Percentiles rank a stretch among this genome's conserved stretches.
Conservation (phyloP, 805 yeast genomes). For the Candida methanosorbosa region DNA sequence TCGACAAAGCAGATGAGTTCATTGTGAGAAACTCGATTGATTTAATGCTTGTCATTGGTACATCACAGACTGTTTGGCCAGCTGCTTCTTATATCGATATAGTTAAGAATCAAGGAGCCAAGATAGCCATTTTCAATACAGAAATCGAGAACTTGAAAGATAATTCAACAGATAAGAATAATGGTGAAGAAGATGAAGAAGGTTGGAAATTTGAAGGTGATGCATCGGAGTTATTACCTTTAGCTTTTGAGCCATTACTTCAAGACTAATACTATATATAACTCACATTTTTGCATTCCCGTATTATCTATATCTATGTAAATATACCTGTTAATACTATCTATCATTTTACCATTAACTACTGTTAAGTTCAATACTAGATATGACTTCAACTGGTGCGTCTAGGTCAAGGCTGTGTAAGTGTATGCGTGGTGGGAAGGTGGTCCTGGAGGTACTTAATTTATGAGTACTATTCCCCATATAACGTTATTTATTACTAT, state of each 20-base stretch:
- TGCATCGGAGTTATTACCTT: conserved; percentile 63
- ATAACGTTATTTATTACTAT: too few relatives aligned
- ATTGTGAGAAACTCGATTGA: conserved; percentile 51
- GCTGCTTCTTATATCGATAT: conserved; percentile 87
- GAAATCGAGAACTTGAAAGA: conserved; percentile 43
- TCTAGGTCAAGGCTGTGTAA: too few relatives aligned
- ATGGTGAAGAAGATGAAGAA: too few relatives aligned
- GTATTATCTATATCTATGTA: too few relatives aligned
- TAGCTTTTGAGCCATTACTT: conserved; percentile 47
- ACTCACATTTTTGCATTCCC: too few relatives aligned
- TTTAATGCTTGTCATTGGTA: conserved; percentile 74
- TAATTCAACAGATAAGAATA: conserved; percentile 27
- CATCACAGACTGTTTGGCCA: conserved; percentile 83
- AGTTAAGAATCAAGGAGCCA: conserved; percentile 64
- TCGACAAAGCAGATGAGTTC: conserved; percentile 66
- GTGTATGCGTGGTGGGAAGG: too few relatives aligned
- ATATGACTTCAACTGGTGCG: too few relatives aligned
- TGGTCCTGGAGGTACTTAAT: too few relatives aligned
- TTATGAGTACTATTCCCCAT: too few relatives aligned
- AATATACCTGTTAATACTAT: too few relatives aligned
- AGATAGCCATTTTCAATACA: conserved; percentile 76
- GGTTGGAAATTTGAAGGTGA: conserved; percentile 76
- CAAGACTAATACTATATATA: background rate
- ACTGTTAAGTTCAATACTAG: too few relatives aligned
- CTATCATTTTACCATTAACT: too few relatives aligned